Percentiles rank a stretch among this genome's conserved stretches.
Evolutionary conservation across 371 early-diverging fungal genomes (phyloP).

Genomic region (Haplosporangium sp.): DNA sequence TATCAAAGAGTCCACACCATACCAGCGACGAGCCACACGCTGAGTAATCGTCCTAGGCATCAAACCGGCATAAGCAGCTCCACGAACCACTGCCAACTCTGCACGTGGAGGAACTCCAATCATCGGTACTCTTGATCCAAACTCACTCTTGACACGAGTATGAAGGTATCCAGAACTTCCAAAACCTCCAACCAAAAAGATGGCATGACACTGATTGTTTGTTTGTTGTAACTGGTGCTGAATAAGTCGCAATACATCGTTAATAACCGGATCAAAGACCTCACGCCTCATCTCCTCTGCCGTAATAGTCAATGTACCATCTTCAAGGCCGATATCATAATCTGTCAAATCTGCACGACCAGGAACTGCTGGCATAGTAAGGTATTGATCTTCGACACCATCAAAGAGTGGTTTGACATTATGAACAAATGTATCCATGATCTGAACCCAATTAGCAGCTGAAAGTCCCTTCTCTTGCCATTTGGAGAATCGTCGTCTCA

Average conservation of each 20-base stretch:
- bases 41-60: slow-evolving; percentile 16
- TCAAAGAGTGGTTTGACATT: slow-evolving; percentile 44
- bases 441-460: slow-evolving; percentile 26
- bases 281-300: slow-evolving; percentile 52
- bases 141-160: slow-evolving; percentile 36
- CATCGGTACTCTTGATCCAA: slow-evolving; percentile 24
- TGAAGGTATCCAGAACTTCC: slow-evolving; percentile 48
- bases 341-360: slow-evolving; percentile 61
- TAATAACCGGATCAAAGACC: slow-evolving; percentile 56
- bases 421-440: slow-evolving; percentile 61
- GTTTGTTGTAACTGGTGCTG: slow-evolving; percentile 44
- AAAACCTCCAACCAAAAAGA: slow-evolving; percentile 56
- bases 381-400: slow-evolving; percentile 34
- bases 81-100: slow-evolving; percentile 53
- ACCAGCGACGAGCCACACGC: slow-evolving; percentile 39
- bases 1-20: slow-evolving; percentile 44
- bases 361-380: slow-evolving; percentile 49
- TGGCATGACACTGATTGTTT: slow-evolving; percentile 30
- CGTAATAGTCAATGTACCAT: slow-evolving; percentile 43
- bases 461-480: slow-evolving; percentile 31
- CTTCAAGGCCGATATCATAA: slow-evolving; percentile 58
- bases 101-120: slow-evolving; percentile 54
- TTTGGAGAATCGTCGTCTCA: slow-evolving; percentile 25
- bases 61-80: slow-evolving; percentile 42
- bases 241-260: slow-evolving; percentile 49